Conservation (phyloP, 768 basidiomycete genomes). For the Phaffia tasmanica region DNA sequence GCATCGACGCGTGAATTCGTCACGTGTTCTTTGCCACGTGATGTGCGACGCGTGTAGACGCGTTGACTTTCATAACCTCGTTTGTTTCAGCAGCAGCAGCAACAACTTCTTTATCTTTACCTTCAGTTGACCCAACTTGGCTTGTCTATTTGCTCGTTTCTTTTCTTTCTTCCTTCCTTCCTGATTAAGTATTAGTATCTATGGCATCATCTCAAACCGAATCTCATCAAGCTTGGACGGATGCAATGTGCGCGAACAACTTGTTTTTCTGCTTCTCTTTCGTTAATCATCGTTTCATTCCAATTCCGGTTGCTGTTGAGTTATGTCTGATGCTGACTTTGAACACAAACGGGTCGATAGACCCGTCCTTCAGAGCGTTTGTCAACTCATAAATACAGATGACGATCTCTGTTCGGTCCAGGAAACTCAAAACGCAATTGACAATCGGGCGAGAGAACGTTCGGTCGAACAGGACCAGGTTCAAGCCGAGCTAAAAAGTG, state of each 20-base stretch:
- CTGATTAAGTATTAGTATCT: background rate
- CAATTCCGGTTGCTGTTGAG: background rate
- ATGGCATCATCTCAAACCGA: background rate
- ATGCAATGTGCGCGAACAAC: constrained; percentile 2
- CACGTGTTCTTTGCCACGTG: no score
- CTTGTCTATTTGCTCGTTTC: background rate
- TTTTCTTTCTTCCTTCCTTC: background rate
- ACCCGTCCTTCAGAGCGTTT: constrained; percentile 19
- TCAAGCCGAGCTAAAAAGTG: constrained; percentile 16
- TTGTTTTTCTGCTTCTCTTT: background rate
- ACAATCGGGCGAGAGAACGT: constrained; percentile 14
- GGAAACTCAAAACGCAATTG: constrained; percentile 18
- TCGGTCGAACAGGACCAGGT: constrained; percentile 13
- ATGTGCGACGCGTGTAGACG: no score
- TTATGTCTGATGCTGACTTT: background rate
- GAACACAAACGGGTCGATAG: background rate
- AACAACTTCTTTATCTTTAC: no score
- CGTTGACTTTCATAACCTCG: no score
- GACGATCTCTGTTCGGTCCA: constrained; percentile 14
- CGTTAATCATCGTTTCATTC: background rate
- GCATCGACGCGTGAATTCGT: no score
- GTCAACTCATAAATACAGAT: constrained; percentile 11
- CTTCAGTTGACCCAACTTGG: no score
- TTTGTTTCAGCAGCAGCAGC: no score
- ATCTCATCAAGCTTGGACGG: constrained; percentile 2